Base-by-base conservation (phyloP, 805 yeast genomes). In the Naumovozyma dairenensis region DNA sequence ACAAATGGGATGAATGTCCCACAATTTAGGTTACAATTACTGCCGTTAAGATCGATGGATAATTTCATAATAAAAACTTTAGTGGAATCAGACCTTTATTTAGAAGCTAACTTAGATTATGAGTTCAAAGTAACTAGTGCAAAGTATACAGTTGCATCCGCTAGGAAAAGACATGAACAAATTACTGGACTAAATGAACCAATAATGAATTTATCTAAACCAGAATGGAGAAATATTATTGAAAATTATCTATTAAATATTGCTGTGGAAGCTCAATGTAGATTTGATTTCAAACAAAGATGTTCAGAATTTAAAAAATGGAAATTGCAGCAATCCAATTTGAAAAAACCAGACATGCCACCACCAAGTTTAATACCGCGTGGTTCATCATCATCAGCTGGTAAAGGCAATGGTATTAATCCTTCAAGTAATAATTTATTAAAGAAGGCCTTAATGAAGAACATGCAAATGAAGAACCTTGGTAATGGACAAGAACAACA, bases 191-290 rank as follows among this genome's bases (percentile, higher is more conserved):
- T 16, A 10, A 32, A 45, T 32, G 57, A 52, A 21, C 42, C 46
- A 13, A 40, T 55, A 13, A 48, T 63, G 58, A 46, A 48, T 14
- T 48, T 71, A n/a, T 59, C 70, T 5, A 65, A 69, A 41, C 71
- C 73, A 17, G 82, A 80, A 51, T 79, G 86, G 84, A 62, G 87
- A 44, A 76, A 78, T 47, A 69, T 80, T 18, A 75, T 80, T 38
- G 89, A 80, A 43, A 80, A 78, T 55, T 80, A 71, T 46, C 45
- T 77, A 24, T 54, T 78, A 24, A 76, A 74, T 48, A 60, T 78
- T 20, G 82, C 74, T 4, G 79, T 79, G 31, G 85, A 78, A 45
- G 74, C 77, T 12, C 85, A 80, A 51, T 77, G 85, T 45, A 66
- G 84, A 15, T 59, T 62, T 22, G 85, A 80, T 46, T 80, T 74